Base-by-base conservation (phyloP, 805 yeast species). In the Lipomyces sp. region DNA sequence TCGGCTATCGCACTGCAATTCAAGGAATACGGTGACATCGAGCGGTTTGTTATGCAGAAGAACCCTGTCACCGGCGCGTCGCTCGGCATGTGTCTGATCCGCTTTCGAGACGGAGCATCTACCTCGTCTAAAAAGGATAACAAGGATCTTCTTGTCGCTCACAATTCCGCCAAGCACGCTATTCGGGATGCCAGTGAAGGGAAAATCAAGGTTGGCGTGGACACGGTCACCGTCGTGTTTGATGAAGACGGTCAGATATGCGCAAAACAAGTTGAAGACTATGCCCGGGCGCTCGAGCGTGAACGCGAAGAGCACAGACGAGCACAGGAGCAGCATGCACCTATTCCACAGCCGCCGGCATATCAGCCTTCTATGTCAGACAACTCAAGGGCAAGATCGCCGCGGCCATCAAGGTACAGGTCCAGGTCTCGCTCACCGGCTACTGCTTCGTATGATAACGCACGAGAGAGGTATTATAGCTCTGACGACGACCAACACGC, bases 51-150 rank as follows among this genome's bases (percentile, higher is more conserved):
- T 51, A 72, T 80, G 52, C 71, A 83, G 8, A 78, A 75, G 49
- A 93, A 89, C 62, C 86, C 91, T 0, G 72, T 74, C 21, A 81
- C 86, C 39, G 95, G 89, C 2, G 84, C 82, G 18, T 90, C 95
- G 0, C 66, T 89, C 36, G 93, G 95, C 8, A 71, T 88, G 21
- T 83, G 83, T 44, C 69, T 78, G 19, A 71, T 87, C 45, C 72
- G 76, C 51, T 89, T 76, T 67, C 82, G 74, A 51, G 86, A 87
- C 28, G 37, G 44, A 8, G 13, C 4, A 4, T n/a, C 24, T 14
- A 35, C 42, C n/a, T 18, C 37, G 4, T 6, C 31, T 2, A 37
- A 26, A 16, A 45, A 32, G 31, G 29, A 39, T n/a, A 35, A 34
- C n/a, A 42, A 26, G 8, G 55, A 57, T 34, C 19, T 45, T 7